These are phyloP conservation scores for Tolypocladium guangdongense DNA, from an alignment of 2,329 filamentous ascomycete species.

Conservation along the genomic window DNA sequence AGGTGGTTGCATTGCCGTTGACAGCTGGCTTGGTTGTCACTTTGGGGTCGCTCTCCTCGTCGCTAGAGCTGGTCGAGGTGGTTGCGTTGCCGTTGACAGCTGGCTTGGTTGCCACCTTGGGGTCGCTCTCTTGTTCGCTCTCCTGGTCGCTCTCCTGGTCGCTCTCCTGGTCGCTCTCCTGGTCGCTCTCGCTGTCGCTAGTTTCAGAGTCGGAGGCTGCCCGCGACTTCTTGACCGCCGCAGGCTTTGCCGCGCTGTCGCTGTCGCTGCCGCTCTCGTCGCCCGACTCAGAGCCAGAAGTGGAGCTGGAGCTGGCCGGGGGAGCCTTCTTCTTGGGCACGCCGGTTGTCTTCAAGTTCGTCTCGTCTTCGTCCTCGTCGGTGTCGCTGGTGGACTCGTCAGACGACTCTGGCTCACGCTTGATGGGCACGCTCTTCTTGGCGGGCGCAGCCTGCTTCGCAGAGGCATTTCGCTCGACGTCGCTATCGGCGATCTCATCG, in stretches of 20 bases:
- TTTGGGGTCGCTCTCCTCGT: constrained; percentile 2
- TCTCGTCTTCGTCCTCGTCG: constrained; percentile 12
- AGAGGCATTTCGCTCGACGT: constrained; percentile 22
- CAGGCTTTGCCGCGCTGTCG: constrained; percentile 11
- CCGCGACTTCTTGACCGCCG: constrained; percentile 4
- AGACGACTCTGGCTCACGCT: constrained; percentile 10
- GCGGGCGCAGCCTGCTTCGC: constrained; percentile 3
- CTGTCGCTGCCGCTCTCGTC: constrained; percentile 17
- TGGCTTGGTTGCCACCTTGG: constrained; percentile 10
- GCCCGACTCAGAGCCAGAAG: constrained; percentile 13
- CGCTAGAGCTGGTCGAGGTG: constrained; percentile 12
- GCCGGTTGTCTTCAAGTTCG: constrained; percentile 6
- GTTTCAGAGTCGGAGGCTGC: constrained; percentile 9
- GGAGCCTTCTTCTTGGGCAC: not conserved
- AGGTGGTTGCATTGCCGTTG: not conserved
- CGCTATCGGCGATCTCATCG: constrained; percentile 32
- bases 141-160: constrained; percentile 1
- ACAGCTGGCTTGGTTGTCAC: too few relatives aligned
- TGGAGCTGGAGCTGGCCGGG: constrained; percentile 9
- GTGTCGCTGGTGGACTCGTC: constrained; percentile 17
- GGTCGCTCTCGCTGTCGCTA: constrained; percentile 15
- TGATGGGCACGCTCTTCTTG: constrained; percentile 1
- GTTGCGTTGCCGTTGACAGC: constrained; percentile 8
- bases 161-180: not conserved
- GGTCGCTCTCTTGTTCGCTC: constrained; percentile 7